These are phyloP conservation scores for Penicillium decumbens DNA, from an alignment of 2,329 filamentous ascomycete species.

Conservation along the genomic window DNA sequence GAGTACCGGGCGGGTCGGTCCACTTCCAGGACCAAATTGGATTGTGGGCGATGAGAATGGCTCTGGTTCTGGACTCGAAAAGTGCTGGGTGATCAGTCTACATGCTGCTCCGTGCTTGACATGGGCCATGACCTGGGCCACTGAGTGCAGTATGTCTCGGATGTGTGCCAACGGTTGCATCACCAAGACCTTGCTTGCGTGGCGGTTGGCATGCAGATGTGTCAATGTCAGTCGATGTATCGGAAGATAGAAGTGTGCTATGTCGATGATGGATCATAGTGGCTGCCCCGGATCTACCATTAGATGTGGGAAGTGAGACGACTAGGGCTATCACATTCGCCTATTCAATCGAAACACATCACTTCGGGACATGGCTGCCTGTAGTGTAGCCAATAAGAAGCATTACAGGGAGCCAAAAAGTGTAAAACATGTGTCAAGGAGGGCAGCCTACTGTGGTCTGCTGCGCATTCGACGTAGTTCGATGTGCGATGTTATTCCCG, in stretches of 20 bases:
- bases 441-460: neutral
- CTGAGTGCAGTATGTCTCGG: neutral
- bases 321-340: constrained; percentile 18
- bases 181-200: constrained; percentile 19
- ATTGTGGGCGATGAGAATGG: neutral
- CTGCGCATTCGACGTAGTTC: neutral
- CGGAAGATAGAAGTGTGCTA: constrained; percentile 9
- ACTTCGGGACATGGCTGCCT: constrained; percentile 20
- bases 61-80: constrained; percentile 6
- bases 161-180: constrained; percentile 8
- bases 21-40: constrained; percentile 6
- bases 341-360: constrained; percentile 23
- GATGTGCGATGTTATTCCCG: constrained; percentile 10
- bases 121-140: neutral
- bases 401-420: constrained; percentile 6
- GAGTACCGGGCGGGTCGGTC: constrained; percentile 10
- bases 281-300: constrained; percentile 14
- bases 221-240: constrained; percentile 11
- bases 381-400: constrained; percentile 18
- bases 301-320: constrained; percentile 8
- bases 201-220: constrained; percentile 12
- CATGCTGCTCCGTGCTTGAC: neutral
- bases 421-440: neutral
- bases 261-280: constrained; percentile 16
- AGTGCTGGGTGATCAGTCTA: neutral